Evolutionary conservation across 2,329 filamentous ascomycete genomes (phyloP), one percentile per base, ranked within the genome.

Genomic region (Scedosporium boydii): DNA sequence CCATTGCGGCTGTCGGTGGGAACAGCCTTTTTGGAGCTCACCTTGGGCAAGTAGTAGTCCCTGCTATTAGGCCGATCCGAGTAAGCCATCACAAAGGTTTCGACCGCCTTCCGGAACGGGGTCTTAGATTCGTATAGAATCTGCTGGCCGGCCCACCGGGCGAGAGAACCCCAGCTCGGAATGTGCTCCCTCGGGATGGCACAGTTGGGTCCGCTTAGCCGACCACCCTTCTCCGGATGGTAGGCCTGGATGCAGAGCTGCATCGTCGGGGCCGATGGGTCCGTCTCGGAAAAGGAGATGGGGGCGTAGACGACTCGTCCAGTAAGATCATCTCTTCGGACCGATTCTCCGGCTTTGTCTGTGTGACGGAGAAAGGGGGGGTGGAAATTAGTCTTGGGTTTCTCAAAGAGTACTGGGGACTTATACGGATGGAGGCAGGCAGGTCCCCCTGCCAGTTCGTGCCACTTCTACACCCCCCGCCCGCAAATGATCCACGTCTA

Each of bases 21-120:
- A 63, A 63, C 69, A 69, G 58, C 68, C 68, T 56, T 44, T 58
- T 67, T 63, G 70, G 68, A 26, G 69, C 70, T 62, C 73, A 77
- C 75, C 69, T 74, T 76, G 62, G 75, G 75, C 46, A 77, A 71
- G 41, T 70, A 69, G n/a, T 66, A 64, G 3, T 74, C 74, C 16
- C 61, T 48, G 3, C 6, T 51, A 14, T 46, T 41, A 9, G 14
- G 48, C 41, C 74, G 69, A 26, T 71, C 68, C 26, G 71, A 68
- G 63, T 77, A 77, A 18, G 69, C 68, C 18, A 74, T 68, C 62
- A 77, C 66, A 62, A 77, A 77, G 65, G 67, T 74, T 66, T 75
- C 60, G 73, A 65, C n/a, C 5, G 68, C 67, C 42, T 69, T 66
- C 53, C 69, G 68, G 61, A 77, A 77, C 34, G 70, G 70, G 16